These are phyloP conservation scores for Pleurotus platypus DNA, from an alignment of 768 basidiomycete genomes.

Conservation along the genomic window DNA sequence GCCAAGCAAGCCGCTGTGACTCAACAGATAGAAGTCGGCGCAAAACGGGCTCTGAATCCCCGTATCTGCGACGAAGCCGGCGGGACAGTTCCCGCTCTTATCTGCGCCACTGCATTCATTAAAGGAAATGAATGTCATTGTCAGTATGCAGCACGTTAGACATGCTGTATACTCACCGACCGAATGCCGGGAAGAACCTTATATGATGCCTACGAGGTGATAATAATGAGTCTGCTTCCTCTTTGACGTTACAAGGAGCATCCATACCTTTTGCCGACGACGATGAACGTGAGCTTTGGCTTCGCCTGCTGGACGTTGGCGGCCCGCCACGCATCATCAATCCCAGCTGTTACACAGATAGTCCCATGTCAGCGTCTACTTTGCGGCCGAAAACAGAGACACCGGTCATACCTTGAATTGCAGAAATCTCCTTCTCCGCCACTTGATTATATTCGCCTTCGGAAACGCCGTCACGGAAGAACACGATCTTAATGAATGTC, in stretches of 20 bases:
- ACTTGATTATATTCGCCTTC: slow-evolving; percentile 38
- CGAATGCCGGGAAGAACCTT: slow-evolving; percentile 39
- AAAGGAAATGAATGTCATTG: not conserved
- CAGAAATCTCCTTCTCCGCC: slow-evolving; percentile 38
- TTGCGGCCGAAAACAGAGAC: not conserved
- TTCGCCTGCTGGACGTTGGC: slow-evolving; percentile 7
- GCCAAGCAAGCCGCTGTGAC: slow-evolving; percentile 74
- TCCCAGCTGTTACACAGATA: slow-evolving; percentile 9
- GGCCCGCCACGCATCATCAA: slow-evolving; percentile 15
- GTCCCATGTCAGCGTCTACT: not conserved
- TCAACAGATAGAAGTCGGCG: slow-evolving; percentile 76
- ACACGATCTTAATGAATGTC: slow-evolving; percentile 24
- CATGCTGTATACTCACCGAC: not conserved
- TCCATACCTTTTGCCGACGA: slow-evolving; percentile 51
- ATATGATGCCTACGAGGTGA: slow-evolving; percentile 42
- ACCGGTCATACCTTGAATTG: slow-evolving; percentile 34
- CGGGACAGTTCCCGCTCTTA: slow-evolving; percentile 67
- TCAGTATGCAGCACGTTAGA: not conserved
- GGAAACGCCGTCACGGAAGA: slow-evolving; percentile 47
- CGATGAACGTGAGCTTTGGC: slow-evolving; percentile 49
- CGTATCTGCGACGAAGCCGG: slow-evolving; percentile 75
- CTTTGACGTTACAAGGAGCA: not conserved
- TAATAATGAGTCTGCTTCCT: not conserved
- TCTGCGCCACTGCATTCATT: slow-evolving; percentile 40
- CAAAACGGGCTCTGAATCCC: slow-evolving; percentile 69